Evolutionary conservation across 2,329 filamentous ascomycete species (phyloP), one percentile per base, ranked within the genome.

Genomic region (Cercospora zeina): DNA sequence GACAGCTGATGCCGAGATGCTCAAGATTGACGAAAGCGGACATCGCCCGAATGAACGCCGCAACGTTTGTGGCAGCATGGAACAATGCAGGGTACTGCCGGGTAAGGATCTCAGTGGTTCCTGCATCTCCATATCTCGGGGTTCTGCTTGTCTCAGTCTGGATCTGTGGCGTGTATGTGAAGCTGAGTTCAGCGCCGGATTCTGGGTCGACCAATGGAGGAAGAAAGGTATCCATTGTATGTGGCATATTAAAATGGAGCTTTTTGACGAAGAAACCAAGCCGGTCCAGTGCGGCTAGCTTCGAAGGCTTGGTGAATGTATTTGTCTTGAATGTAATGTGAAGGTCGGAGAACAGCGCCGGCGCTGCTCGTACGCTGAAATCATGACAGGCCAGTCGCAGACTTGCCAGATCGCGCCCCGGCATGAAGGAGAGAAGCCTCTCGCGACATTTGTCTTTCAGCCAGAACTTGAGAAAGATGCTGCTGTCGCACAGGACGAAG

Each of bases 51-150:
- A 93, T 87, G 78, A 96, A 96, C 39, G 90, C 89, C 4, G 89
- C 85, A 6, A 96, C 88, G 72, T 96, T 95, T 64, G 90, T 93
- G 7, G 92, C 90, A 6, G 91, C 90, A 72, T 96, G 92, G 77
- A 96, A 96, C 2, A 96, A 79, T 5, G 92, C 90, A 57, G 91
- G 90, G 71, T 96, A 96, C 77, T 96, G 91, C 73, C 91, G 87
- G 13, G 91, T 90, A 64, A 96, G 82, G 62, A 96, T 83, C 72
- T 93, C 89, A 64, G 88, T 91, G 71, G 95, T 85, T 70, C 91
- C 89, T 69, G 84, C 82, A 74, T 87, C 90, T 68, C 89, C 90
- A 74, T 96, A 96, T 77, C 91, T 93, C 56, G 89, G 89, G 58
- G 87, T 72, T 69, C 77, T 81, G 31, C 83, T 83, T 73, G 85